Conservation (phyloP, 164 flowering plant genomes). For the Sedum album region DNA sequence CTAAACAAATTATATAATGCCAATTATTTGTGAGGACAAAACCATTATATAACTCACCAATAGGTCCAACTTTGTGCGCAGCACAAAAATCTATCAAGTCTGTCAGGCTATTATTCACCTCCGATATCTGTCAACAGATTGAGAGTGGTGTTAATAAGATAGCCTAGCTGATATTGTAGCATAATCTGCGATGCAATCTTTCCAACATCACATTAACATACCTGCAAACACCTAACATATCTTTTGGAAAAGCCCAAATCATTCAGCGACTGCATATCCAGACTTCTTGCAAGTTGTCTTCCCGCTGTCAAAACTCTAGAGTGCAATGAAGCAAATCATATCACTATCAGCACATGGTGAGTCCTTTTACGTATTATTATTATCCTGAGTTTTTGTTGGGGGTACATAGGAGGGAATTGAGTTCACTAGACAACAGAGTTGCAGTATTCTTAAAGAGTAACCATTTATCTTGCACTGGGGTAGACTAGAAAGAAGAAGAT, state of each 20-base stretch:
- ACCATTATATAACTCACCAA: slow-evolving; percentile 37
- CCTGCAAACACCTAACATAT: slow-evolving; percentile 97
- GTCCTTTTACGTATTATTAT: neutral
- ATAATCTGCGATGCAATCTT: neutral
- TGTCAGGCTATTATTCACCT: slow-evolving; percentile 93
- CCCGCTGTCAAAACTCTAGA: slow-evolving; percentile 80
- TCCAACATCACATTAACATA: slow-evolving; percentile 10
- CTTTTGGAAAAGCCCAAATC: slow-evolving; percentile 95
- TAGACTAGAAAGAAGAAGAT: neutral
- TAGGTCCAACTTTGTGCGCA: slow-evolving; percentile 69
- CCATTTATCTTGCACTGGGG: neutral
- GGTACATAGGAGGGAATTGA: neutral
- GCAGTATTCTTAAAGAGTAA: neutral
- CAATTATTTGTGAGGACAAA: neutral
- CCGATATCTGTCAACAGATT: slow-evolving; percentile 61
- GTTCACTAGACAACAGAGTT: neutral
- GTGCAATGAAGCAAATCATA: neutral
- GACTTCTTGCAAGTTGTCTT: slow-evolving; percentile 69
- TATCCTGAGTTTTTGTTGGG: neutral
- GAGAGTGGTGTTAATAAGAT: slow-evolving; percentile 6
- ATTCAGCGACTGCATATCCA: slow-evolving; percentile 82
- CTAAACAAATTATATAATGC: neutral
- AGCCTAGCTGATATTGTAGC: neutral
- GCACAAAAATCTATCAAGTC: slow-evolving; percentile 76
- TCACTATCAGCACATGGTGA: neutral